Percentiles rank a stretch among this genome's conserved stretches.
Evolutionary conservation across 1,284 basidiomycete species (phyloP).

Genomic region (Rhodotorula sp.): DNA sequence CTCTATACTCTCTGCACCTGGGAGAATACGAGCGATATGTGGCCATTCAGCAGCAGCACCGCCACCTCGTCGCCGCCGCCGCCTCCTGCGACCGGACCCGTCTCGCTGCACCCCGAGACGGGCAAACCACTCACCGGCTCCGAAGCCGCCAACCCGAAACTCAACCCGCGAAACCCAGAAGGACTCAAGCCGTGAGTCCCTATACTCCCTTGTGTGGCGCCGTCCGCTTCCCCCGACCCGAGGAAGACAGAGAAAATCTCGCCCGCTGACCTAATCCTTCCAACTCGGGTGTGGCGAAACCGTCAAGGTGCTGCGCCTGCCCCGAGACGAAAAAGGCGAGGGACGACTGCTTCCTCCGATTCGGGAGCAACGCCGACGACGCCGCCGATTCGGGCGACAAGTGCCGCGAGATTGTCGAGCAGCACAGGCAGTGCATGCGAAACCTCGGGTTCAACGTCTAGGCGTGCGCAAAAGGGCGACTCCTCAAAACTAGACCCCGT

Average conservation of each 20-base stretch:
- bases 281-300: neutral
- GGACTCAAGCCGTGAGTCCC: constrained; percentile 80
- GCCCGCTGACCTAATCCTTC: neutral
- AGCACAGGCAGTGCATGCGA: constrained; percentile 87
- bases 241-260: neutral
- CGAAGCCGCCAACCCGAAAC: constrained; percentile 39
- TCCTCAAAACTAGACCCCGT: neutral
- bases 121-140: constrained; percentile 20
- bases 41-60: constrained; percentile 7
- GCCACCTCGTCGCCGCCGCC: neutral
- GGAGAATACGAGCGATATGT: constrained; percentile 4
- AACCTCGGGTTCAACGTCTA: constrained; percentile 52
- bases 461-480: neutral
- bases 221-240: neutral
- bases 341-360: constrained; percentile 87
- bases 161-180: constrained; percentile 80
- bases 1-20: too few species aligned
- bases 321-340: constrained; percentile 85
- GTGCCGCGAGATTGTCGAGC: constrained; percentile 74
- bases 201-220: too few species aligned
- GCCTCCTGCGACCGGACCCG: constrained; percentile 1
- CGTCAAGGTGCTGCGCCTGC: constrained; percentile 76
- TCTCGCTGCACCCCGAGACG: constrained; percentile 18
- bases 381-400: constrained; percentile 63
- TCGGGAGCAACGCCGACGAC: constrained; percentile 58